Conservation (phyloP, 1,284 basidiomycete genomes). For the Apiotrichum siamense region DNA sequence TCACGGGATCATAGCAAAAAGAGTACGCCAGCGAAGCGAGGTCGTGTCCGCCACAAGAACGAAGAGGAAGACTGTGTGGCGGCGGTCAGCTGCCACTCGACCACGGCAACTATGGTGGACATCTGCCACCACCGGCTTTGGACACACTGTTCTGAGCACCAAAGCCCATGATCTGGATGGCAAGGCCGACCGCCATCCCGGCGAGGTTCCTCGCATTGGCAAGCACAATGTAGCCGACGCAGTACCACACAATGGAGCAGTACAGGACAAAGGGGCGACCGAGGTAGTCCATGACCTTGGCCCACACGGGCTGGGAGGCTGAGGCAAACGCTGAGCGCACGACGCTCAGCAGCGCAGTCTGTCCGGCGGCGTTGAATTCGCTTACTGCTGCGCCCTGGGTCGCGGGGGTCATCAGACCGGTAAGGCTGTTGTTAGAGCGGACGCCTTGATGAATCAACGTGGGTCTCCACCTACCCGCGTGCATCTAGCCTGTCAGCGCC, state of each 20-base stretch:
- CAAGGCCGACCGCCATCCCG: constrained; percentile 32
- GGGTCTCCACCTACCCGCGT: constrained; percentile 4
- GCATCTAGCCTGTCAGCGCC: constrained; percentile 1
- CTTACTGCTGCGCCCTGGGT: constrained; percentile 8
- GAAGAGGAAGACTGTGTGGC: constrained; percentile 7
- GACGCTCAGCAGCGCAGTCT: constrained; percentile 5
- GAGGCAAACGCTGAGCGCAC: constrained; percentile 51
- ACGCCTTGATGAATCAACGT: too few relatives aligned
- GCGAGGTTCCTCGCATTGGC: constrained; percentile 27
- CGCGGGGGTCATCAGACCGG: background rate
- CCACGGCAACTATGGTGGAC: too few relatives aligned
- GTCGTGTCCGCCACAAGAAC: constrained; percentile 59
- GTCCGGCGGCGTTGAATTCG: constrained; percentile 3
- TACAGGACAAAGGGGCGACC: constrained; percentile 54
- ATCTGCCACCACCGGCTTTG: too few relatives aligned
- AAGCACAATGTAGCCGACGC: constrained; percentile 34
- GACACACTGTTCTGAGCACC: constrained; percentile 18
- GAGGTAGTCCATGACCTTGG: constrained; percentile 66
- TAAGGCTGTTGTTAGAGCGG: background rate
- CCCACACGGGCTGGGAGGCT: constrained; percentile 69
- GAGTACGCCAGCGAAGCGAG: constrained; percentile 64
- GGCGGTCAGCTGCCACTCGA: constrained; percentile 1
- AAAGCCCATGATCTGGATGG: constrained; percentile 34
- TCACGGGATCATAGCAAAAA: constrained; percentile 50
- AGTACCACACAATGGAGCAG: constrained; percentile 28